Base-by-base conservation (phyloP, 1,284 basidiomycete genomes). In the Fistulinella staudtii region DNA sequence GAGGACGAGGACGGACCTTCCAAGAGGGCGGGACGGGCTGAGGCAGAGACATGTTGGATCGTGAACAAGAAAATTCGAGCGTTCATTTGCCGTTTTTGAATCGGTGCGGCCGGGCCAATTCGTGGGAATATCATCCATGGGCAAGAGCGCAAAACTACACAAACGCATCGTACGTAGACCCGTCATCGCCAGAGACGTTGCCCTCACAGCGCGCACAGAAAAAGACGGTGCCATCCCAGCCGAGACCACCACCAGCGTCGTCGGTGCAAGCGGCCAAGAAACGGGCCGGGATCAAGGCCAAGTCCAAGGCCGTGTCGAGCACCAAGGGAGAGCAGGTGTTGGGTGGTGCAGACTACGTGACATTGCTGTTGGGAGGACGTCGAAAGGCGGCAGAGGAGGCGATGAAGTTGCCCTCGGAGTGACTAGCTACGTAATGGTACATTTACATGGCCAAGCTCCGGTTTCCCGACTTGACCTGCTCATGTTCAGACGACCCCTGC, bases 21-120 rank as follows among this genome's bases (percentile, higher is more conserved):
- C 90, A 93, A 64, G 88, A 91, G 49, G 90, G 91, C 69, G 90
- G 91, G 61, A 93, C 89, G 53, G 89, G 89, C 63, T 91, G 89
- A 64, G 89, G 87, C 54, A 87, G 76, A 67, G 86, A 85, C 87
- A 90, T 90, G 54, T 49, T 62, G 44, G 10, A 41, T 41, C n/a
- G 50, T 46, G 46, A 36, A 39, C 13, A 41, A 42, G 38, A 48
- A n/a, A n/a, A n/a, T n/a, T n/a, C n/a, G n/a, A n/a, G n/a, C n/a
- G n/a, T n/a, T n/a, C n/a, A n/a, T n/a, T n/a, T n/a, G n/a, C n/a
- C n/a, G n/a, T 48, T 59, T 60, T 58, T 37, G 41, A 49, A 36
- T 52, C 36, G 39, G 41, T 33, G 2, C 6, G n/a, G 23, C 37
- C 61, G 63, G 64, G 50, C 46, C 36, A 36, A 50, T 53, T 58